These are phyloP conservation scores for Cyberlindnera xishuangbannaensis DNA, from an alignment of 805 yeast species.

Conservation along the genomic window DNA sequence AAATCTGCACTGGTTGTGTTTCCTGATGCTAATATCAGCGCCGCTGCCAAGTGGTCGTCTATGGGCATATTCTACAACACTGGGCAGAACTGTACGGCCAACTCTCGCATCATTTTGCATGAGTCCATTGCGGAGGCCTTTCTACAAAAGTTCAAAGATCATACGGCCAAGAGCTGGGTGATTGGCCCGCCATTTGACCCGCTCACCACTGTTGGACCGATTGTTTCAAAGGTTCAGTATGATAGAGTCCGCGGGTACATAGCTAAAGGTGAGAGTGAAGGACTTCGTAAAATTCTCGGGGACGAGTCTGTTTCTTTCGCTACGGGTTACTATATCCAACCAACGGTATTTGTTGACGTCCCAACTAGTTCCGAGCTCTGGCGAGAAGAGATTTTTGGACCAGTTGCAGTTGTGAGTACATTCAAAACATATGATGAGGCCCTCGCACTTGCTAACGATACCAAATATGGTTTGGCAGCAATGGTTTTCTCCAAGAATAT, in stretches of 20 bases:
- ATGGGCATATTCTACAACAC: slow-evolving; percentile 58
- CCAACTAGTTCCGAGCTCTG: slow-evolving; percentile 59
- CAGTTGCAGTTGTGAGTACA: slow-evolving; percentile 66
- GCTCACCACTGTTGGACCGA: slow-evolving; percentile 52
- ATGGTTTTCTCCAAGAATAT: slow-evolving; percentile 71
- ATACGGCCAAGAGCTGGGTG: slow-evolving; percentile 42
- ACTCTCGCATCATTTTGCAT: slow-evolving; percentile 56
- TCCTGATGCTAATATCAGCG: slow-evolving; percentile 57
- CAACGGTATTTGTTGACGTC: slow-evolving; percentile 73
- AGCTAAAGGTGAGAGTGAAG: slow-evolving; percentile 43
- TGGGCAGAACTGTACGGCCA: slow-evolving; percentile 68
- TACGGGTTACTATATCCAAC: slow-evolving; percentile 62
- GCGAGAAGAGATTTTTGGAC: slow-evolving; percentile 84
- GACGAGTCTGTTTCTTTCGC: slow-evolving; percentile 27
- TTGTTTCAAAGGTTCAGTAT: slow-evolving; percentile 50
- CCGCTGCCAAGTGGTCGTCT: slow-evolving; percentile 65
- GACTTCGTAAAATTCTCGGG: slow-evolving; percentile 38
- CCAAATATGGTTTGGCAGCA: slow-evolving; percentile 77
- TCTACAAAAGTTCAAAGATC: slow-evolving; percentile 36
- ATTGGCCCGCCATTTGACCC: slow-evolving; percentile 51
- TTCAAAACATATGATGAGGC: slow-evolving; percentile 68
- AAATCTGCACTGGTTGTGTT: slow-evolving; percentile 61
- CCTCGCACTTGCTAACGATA: slow-evolving; percentile 59
- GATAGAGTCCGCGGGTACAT: slow-evolving; percentile 46
- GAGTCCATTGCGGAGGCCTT: slow-evolving; percentile 51